Percentiles rank a stretch among this genome's conserved stretches.
Evolutionary conservation across 257 asterid species (phyloP).

Genomic region (Rhazya stricta): DNA sequence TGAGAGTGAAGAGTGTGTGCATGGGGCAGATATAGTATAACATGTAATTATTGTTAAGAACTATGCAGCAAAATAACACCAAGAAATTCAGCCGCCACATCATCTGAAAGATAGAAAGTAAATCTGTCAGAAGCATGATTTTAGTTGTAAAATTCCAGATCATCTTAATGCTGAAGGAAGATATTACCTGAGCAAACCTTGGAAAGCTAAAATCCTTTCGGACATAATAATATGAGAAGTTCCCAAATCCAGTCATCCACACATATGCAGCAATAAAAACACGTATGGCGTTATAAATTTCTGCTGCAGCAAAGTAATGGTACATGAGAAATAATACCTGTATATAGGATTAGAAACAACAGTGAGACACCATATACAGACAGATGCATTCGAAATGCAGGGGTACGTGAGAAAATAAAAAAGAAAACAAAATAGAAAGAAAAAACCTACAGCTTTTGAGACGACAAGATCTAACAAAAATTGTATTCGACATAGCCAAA

Average conservation of each 20-base stretch:
- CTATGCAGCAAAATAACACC: constrained; percentile 76
- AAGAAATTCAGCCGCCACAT: constrained; percentile 94
- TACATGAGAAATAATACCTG: constrained; percentile 91
- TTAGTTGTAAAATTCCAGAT: constrained; percentile 8
- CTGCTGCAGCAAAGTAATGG: constrained; percentile 82
- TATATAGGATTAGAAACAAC: constrained; percentile 16
- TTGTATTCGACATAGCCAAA: not conserved
- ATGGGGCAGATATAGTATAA: constrained; percentile 86
- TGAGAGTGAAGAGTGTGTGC: constrained; percentile 89
- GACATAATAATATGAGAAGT: constrained; percentile 82
- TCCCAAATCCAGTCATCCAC: constrained; percentile 97
- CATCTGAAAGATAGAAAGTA: constrained; percentile 48
- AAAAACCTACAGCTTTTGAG: not conserved
- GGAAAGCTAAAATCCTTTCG: constrained; percentile 82
- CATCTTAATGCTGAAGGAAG: not conserved
- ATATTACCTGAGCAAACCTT: constrained; percentile 66
- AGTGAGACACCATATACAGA: constrained; percentile 18
- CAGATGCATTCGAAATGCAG: not conserved
- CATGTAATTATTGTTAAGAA: constrained; percentile 62
- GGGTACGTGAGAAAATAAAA: not conserved
- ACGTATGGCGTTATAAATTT: constrained; percentile 79
- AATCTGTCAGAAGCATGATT: constrained; percentile 24
- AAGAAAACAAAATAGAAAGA: not conserved
- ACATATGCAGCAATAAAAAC: constrained; percentile 81
- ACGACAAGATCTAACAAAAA: not conserved